These are phyloP conservation scores for Pythium brachiatum DNA, from an alignment of 352 stramenopile species.

Conservation along the genomic window DNA sequence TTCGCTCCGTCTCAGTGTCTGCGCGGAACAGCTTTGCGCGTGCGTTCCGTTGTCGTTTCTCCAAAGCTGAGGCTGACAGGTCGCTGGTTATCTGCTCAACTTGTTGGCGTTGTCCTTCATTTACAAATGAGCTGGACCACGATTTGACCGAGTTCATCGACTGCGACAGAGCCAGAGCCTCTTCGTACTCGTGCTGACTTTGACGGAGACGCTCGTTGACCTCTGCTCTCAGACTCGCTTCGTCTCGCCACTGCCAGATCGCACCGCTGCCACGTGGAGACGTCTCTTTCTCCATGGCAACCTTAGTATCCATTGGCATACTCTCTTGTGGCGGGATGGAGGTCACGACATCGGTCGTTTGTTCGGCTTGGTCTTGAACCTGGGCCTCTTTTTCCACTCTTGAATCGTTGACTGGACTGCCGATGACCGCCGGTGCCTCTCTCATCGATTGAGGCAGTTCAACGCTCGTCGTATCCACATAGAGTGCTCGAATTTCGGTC, in stretches of 20 bases:
- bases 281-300: background rate
- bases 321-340: too few relatives aligned
- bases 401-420: too few relatives aligned
- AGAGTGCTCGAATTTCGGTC: slow-evolving; percentile 32
- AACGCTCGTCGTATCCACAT: slow-evolving; percentile 1
- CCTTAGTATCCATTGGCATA: background rate
- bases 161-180: slow-evolving; percentile 13
- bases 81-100: slow-evolving; percentile 7
- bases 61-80: slow-evolving; percentile 14
- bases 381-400: too few relatives aligned
- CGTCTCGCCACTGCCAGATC: slow-evolving; percentile 20
- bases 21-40: slow-evolving; percentile 21
- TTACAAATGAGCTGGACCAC: background rate
- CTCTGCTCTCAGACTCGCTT: slow-evolving; percentile 10
- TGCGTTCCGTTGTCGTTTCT: background rate
- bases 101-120: background rate
- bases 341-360: too few relatives aligned
- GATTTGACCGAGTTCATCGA: slow-evolving; percentile 14
- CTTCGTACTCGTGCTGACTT: slow-evolving; percentile 22
- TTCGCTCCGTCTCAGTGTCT: slow-evolving; percentile 73
- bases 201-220: slow-evolving; percentile 13
- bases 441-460: background rate
- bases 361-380: too few relatives aligned
- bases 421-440: too few relatives aligned
- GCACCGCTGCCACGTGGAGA: background rate